Conservation (phyloP, 257 asterid species). For the Linderniella brevidens region DNA sequence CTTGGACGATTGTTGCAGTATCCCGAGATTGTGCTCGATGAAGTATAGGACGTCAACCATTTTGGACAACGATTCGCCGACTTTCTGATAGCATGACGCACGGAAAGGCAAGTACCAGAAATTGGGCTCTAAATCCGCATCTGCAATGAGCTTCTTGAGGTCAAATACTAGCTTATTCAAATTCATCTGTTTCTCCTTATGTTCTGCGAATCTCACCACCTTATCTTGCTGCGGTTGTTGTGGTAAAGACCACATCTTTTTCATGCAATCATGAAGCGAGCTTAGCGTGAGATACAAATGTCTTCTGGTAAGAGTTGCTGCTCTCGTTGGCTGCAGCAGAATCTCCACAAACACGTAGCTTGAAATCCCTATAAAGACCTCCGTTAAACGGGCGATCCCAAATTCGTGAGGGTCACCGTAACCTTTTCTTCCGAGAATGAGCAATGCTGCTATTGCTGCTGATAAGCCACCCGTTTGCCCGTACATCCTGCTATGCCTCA, state of each 20-base stretch:
- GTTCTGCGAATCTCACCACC: constrained; percentile 7
- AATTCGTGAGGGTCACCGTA: constrained; percentile 40
- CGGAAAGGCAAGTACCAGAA: constrained; percentile 58
- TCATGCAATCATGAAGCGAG: constrained; percentile 20
- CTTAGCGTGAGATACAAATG: constrained; percentile 15
- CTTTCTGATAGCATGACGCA: constrained; percentile 26
- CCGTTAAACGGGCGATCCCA: constrained; percentile 37
- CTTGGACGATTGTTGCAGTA: constrained; percentile 15
- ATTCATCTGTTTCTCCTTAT: constrained; percentile 17
- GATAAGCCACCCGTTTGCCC: constrained; percentile 53
- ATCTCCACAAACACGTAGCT: constrained; percentile 34
- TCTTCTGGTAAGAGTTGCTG: constrained; percentile 43
- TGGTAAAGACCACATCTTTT: constrained; percentile 2
- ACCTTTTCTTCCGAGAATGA: constrained; percentile 48
- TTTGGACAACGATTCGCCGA: constrained; percentile 22
- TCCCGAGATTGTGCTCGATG: constrained; percentile 18
- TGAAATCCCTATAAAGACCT: constrained; percentile 40
- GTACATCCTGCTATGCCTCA: constrained; percentile 45
- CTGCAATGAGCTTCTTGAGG: constrained; percentile 18
- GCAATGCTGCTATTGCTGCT: constrained; percentile 49
- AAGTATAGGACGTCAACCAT: constrained; percentile 20
- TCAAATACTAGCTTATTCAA: constrained; percentile 17
- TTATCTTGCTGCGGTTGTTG: not conserved
- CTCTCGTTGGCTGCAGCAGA: constrained; percentile 36
- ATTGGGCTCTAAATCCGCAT: constrained; percentile 45